These are phyloP conservation scores for Rhodotorula mucilaginosa DNA, from an alignment of 1,284 basidiomycete species.

Conservation along the genomic window DNA sequence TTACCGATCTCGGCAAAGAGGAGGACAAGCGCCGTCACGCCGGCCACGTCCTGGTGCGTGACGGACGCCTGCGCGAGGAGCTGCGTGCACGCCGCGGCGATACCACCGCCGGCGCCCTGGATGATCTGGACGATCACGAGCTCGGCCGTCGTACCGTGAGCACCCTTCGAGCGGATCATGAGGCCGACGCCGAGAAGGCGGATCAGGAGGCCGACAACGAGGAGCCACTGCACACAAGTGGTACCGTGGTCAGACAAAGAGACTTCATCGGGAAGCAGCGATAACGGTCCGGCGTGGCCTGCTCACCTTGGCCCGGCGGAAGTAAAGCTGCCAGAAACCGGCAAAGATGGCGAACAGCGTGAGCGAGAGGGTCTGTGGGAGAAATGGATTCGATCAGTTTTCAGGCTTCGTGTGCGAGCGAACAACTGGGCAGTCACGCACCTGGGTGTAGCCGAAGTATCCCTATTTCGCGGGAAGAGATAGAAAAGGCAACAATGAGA, in stretches of 20 bases:
- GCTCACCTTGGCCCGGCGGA: conserved; percentile 50
- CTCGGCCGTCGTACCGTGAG: conserved; percentile 46
- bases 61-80: conserved; percentile 65
- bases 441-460: conserved; percentile 47
- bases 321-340: conserved; percentile 59
- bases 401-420: background rate
- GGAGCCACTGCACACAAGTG: conserved; percentile 51
- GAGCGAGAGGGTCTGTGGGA: conserved; percentile 53
- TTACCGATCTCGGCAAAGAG: conserved; percentile 76
- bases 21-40: conserved; percentile 75
- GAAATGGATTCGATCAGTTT: background rate
- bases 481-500: too few relatives aligned
- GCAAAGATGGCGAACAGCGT: conserved; percentile 62
- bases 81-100: conserved; percentile 66
- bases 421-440: background rate
- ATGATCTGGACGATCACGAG: conserved; percentile 59
- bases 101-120: conserved; percentile 74
- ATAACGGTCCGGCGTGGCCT: background rate
- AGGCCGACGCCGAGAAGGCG: conserved; percentile 47
- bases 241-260: conserved; percentile 54
- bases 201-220: conserved; percentile 65
- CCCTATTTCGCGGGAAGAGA: background rate
- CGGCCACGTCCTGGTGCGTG: conserved; percentile 62
- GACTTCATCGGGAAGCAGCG: background rate
- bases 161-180: conserved; percentile 55